Evolutionary conservation across 225 moss, liverwort and hornwort genomes (phyloP).

Genomic region (Pleurozium schreberi): DNA sequence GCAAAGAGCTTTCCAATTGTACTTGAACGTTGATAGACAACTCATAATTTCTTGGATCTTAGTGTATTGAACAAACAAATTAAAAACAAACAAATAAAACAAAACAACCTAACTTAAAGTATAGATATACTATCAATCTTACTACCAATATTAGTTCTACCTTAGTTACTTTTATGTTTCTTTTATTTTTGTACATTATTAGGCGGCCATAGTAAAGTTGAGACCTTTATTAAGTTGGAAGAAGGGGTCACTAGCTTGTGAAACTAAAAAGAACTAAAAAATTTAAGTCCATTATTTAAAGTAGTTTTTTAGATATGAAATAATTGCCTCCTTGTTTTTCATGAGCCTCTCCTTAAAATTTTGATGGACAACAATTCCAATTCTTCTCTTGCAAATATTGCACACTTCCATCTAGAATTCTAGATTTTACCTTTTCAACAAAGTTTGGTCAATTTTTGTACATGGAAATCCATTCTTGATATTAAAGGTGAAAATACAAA

Average conservation of each 20-base stretch:
- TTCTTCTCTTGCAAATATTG: background rate
- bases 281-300: background rate
- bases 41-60: too few species aligned
- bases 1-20: too few species aligned
- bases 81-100: too few species aligned
- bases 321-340: rapidly evolving
- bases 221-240: background rate
- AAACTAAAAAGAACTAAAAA: background rate
- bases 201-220: background rate
- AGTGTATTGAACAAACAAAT: too few species aligned
- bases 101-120: too few species aligned
- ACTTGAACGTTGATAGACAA: too few species aligned
- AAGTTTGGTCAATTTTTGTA: background rate
- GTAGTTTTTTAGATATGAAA: background rate
- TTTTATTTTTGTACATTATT: background rate
- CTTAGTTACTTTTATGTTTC: background rate
- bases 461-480: background rate
- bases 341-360: too few species aligned
- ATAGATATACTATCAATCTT: background rate
- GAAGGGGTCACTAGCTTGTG: background rate
- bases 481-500: background rate
- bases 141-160: background rate
- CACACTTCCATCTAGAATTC: background rate
- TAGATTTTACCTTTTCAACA: background rate
- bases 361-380: rapidly evolving